Evolutionary conservation across 306 rosid genomes (phyloP).

Genomic region (Quercus ilex): DNA sequence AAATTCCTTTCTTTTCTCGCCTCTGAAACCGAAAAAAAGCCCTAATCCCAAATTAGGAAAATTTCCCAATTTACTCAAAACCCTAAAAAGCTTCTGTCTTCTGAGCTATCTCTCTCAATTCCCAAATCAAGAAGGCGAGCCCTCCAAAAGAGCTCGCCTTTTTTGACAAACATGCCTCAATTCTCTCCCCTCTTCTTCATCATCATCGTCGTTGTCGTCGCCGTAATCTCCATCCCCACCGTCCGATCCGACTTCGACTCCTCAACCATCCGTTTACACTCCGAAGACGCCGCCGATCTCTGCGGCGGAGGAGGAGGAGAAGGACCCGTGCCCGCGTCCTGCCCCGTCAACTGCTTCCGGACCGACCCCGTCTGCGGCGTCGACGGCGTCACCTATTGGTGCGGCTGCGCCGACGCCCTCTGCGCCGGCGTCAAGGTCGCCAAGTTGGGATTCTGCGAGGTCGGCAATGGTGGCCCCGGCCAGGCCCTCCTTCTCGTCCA

Average conservation of each 20-base stretch:
- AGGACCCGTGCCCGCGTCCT: conserved; percentile 17
- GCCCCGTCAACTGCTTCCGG: conserved; percentile 79
- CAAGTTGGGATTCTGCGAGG: no score
- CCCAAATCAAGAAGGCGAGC: conserved; percentile 20
- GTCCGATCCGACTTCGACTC: conserved; percentile 29
- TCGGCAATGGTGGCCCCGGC: no score
- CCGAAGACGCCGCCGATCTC: conserved; percentile 28
- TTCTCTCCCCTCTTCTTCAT: conserved; percentile 16
- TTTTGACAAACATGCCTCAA: conserved; percentile 10
- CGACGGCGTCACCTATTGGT: conserved; percentile 35
- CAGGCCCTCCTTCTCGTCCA: no score
- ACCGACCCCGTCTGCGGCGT: conserved; percentile 84
- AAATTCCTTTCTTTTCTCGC: no score
- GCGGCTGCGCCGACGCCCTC: no score
- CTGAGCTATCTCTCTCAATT: background rate
- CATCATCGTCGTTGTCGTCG: conserved; percentile 2
- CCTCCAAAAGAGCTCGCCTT: conserved; percentile 31
- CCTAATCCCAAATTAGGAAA: no score
- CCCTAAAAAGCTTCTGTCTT: no score
- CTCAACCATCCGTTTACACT: conserved; percentile 38
- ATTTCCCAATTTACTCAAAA: no score
- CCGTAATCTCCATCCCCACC: conserved; percentile 24
- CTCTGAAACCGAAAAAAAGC: no score
- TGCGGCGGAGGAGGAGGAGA: conserved; percentile 20
- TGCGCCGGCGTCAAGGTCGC: no score